Percentiles rank a stretch among this genome's conserved stretches.
Evolutionary conservation across 768 basidiomycete genomes (phyloP).

Genomic region (Suillus bovinus): DNA sequence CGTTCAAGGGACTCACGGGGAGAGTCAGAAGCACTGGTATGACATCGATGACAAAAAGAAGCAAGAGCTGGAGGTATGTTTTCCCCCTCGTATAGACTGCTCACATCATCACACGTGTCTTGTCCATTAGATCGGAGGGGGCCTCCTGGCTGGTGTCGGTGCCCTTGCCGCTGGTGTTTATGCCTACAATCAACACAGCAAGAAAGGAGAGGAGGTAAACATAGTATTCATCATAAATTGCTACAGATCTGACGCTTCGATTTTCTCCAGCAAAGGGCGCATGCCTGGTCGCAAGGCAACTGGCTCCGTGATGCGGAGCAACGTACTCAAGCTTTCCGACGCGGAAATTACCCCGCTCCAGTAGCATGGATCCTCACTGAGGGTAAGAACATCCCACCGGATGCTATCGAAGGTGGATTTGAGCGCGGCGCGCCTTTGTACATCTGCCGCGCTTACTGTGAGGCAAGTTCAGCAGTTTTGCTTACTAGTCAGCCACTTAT

Average conservation of each 20-base stretch:
- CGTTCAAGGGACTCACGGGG: constrained; percentile 37
- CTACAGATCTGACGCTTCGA: background rate
- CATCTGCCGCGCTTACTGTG: constrained; percentile 58
- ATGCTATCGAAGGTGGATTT: constrained; percentile 57
- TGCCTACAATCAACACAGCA: constrained; percentile 57
- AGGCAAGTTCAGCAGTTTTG: constrained; percentile 39
- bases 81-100: background rate
- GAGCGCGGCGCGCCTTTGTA: constrained; percentile 54
- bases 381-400: constrained; percentile 58
- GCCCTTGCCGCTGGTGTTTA: constrained; percentile 49
- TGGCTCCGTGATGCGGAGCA: constrained; percentile 60
- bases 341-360: constrained; percentile 44
- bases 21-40: constrained; percentile 56
- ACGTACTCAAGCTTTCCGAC: constrained; percentile 52
- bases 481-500: constrained; percentile 5
- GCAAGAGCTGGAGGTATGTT: constrained; percentile 54
- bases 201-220: constrained; percentile 56
- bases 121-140: constrained; percentile 58
- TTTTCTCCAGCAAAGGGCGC: constrained; percentile 45
- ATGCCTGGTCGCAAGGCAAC: constrained; percentile 46
- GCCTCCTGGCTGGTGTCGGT: constrained; percentile 55
- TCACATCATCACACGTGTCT: constrained; percentile 1
- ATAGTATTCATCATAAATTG: background rate
- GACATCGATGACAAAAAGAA: constrained; percentile 55
- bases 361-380: constrained; percentile 63